Percentiles rank a stretch among this genome's conserved stretches.
Evolutionary conservation across 495 filamentous ascomycete genomes (phyloP).

Genomic region (Chaetomium fimeti): DNA sequence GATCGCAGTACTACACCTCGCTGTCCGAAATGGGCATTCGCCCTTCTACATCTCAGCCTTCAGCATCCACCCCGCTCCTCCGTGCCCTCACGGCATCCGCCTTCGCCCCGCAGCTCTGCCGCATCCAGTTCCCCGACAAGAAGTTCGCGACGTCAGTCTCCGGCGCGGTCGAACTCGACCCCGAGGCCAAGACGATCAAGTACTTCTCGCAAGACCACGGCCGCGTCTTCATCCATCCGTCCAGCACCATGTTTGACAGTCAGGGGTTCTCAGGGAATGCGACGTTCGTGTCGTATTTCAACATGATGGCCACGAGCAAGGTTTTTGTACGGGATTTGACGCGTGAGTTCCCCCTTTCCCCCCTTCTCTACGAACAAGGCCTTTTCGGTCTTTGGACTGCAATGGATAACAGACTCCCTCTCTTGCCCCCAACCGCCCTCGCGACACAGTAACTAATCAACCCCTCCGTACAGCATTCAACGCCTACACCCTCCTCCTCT

Average conservation of each 20-base stretch:
- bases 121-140: constrained; percentile 90
- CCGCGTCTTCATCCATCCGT: constrained; percentile 88
- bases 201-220: constrained; percentile 86
- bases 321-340: constrained; percentile 85
- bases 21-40: constrained; percentile 84
- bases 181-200: constrained; percentile 85
- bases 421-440: background rate
- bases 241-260: constrained; percentile 77
- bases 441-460: background rate
- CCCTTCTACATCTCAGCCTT: constrained; percentile 36
- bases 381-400: no score
- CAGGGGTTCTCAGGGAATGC: constrained; percentile 68
- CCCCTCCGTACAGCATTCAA: constrained; percentile 66
- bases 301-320: constrained; percentile 85
- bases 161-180: constrained; percentile 87
- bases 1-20: constrained; percentile 78
- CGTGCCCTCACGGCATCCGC: constrained; percentile 86
- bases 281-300: constrained; percentile 79
- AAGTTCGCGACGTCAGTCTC: constrained; percentile 83
- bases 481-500: constrained; percentile 84
- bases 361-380: background rate
- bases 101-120: constrained; percentile 86
- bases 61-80: constrained; percentile 57
- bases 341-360: constrained; percentile 54
- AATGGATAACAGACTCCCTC: background rate